Base-by-base conservation (phyloP, 257 asterid species). In the Scutellaria barbata region DNA sequence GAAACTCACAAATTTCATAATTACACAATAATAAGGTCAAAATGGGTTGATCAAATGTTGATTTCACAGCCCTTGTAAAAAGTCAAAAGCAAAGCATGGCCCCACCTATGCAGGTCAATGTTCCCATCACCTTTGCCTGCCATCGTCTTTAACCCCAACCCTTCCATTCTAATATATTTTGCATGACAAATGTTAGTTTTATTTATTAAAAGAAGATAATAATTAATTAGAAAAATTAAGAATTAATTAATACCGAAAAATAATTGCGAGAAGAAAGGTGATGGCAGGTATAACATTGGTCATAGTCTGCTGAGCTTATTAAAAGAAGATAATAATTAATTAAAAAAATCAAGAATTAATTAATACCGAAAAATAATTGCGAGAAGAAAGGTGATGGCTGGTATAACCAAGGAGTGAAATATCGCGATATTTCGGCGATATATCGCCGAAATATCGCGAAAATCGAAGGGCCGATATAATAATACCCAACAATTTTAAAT, bases 21-120 rank as follows among this genome's bases (percentile, higher is more conserved):
- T 22, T 2, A 22, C 25, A 22, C 25, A 22, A 22, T 22, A 22
- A 22, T n/a, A n/a, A n/a, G 78, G 82, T 81, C 73, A 61, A 77
- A 18, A 6, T 74, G 67, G 8, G 78, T 82, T 72, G 92, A 81
- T 83, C 84, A 77, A 0, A 77, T 20, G 3, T 80, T 82, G 75
- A 89, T 51, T 51, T 79, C 78, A 10, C 3, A 4, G 0, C 98
- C 94, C 62, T 81, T 88, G 80, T 81, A 89, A 20, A 92, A 83
- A 0, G 89, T 92, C 65, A 92, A 77, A 56, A 89, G n/a, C n/a
- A n/a, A n/a, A n/a, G 52, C 96, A 89, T 88, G 22, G 98, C 96
- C 9, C 96, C 98, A 62, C 83, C 76, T 3, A 92, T 79, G 77
- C 96, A 70, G 51, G 81, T 6, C 1, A 88, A 33, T 66, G 95